Evolutionary conservation across 345 rosid species (phyloP).

Genomic region (Turritis glabra): DNA sequence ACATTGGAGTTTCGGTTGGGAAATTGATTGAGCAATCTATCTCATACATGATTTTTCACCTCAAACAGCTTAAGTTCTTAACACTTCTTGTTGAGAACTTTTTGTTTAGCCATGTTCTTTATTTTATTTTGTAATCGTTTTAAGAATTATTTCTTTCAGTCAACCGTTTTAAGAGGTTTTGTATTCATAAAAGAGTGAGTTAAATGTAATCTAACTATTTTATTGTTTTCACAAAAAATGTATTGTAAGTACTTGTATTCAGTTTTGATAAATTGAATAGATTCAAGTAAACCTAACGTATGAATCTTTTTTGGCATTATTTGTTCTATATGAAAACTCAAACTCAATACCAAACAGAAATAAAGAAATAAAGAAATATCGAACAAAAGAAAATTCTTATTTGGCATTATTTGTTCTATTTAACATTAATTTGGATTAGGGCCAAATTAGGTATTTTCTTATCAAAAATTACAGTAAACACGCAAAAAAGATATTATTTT

Average conservation of each 20-base stretch:
- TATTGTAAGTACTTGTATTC: background rate
- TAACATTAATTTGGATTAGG: too few relatives aligned
- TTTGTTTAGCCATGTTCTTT: slow-evolving; percentile 13
- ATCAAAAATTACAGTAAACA: too few relatives aligned
- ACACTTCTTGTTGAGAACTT: slow-evolving; percentile 19
- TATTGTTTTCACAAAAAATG: background rate
- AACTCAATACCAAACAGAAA: background rate
- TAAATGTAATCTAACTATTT: background rate
- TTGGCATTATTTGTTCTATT: too few relatives aligned
- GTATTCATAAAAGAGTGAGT: background rate
- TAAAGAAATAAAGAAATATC: too few relatives aligned
- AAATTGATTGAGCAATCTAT: background rate
- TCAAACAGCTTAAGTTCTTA: slow-evolving; percentile 21
- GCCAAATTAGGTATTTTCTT: too few relatives aligned
- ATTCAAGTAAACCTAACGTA: background rate
- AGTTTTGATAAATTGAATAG: background rate
- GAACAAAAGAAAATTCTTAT: too few relatives aligned
- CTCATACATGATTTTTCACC: slow-evolving; percentile 12
- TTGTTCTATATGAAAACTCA: background rate
- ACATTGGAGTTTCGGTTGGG: slow-evolving; percentile 4
- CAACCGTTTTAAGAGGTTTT: background rate
- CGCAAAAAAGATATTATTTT: too few relatives aligned
- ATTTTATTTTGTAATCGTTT: slow-evolving; percentile 5
- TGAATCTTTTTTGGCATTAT: background rate
- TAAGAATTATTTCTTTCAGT: background rate